A percentile compares a stretch with the other conserved stretches of the same genome.
phyloP scores from a whole-genome alignment of 176 grass and related monocot genomes.

The Carex cristatella region DNA sequence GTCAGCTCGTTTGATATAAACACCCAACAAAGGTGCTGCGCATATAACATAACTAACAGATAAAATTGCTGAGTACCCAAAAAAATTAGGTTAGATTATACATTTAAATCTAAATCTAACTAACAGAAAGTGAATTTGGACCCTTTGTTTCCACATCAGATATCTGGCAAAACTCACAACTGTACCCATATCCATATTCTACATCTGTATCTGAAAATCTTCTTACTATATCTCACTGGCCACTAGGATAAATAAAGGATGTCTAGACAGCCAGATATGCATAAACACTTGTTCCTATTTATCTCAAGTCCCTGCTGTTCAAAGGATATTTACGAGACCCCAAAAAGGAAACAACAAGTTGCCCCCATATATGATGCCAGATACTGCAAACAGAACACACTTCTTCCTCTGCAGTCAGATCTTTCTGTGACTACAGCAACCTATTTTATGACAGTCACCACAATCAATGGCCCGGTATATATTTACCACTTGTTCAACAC shows the following conservation, averaged over 20 bases:
- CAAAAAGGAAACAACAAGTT: not conserved
- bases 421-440: not conserved
- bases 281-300: not conserved
- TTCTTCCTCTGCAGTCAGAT: not conserved
- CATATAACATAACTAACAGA: too few species aligned
- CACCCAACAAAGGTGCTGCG: too few species aligned
- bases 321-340: not conserved
- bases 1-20: too few species aligned
- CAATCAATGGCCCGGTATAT: not conserved
- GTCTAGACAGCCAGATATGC: not conserved
- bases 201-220: not conserved
- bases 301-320: not conserved
- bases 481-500: not conserved
- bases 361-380: not conserved
- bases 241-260: not conserved
- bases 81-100: too few species aligned
- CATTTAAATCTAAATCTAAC: too few species aligned
- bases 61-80: not conserved
- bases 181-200: too few species aligned
- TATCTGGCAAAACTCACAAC: not conserved
- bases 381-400: not conserved
- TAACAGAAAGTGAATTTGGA: too few species aligned
- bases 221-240: not conserved
- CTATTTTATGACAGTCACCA: not conserved
- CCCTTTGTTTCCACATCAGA: slow-evolving; percentile 37